Percentiles rank a stretch among this genome's conserved stretches.
phyloP scores from a whole-genome alignment of 2,329 filamentous ascomycete genomes.

The Bipolaris sorokiniana region DNA sequence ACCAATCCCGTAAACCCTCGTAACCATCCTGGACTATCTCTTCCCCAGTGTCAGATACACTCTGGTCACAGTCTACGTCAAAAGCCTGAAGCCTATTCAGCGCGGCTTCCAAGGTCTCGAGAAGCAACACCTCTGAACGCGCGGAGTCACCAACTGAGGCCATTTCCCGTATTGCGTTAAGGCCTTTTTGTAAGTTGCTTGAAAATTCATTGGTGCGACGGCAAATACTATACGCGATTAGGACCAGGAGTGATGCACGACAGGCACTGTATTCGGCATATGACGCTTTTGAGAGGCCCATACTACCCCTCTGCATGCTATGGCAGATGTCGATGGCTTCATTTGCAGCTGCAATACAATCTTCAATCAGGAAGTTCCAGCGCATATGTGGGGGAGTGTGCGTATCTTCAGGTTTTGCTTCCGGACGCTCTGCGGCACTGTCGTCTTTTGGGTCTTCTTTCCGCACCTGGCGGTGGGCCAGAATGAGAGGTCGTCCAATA shows the following conservation, averaged over 20 bases:
- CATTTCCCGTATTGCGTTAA: slow-evolving; percentile 19
- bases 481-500: slow-evolving; percentile 21
- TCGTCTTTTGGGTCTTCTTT: neutral
- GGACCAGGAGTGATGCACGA: slow-evolving; percentile 18
- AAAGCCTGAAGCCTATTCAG: slow-evolving; percentile 18
- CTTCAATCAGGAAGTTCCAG: slow-evolving; percentile 15
- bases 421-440: neutral
- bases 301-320: slow-evolving; percentile 11
- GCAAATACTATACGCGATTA: slow-evolving; percentile 20
- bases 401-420: neutral
- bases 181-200: slow-evolving; percentile 12
- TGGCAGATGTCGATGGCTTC: slow-evolving; percentile 16
- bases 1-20: slow-evolving; percentile 15
- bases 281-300: slow-evolving; percentile 21
- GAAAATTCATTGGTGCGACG: slow-evolving; percentile 17
- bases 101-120: slow-evolving; percentile 16
- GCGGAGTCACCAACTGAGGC: slow-evolving; percentile 18
- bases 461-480: slow-evolving; percentile 17
- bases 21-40: slow-evolving; percentile 12
- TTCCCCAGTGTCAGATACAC: neutral
- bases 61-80: slow-evolving; percentile 4
- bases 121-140: slow-evolving; percentile 18
- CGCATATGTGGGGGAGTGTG: neutral
- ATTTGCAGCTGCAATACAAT: slow-evolving; percentile 17
- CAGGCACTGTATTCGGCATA: slow-evolving; percentile 23